phyloP scores from a whole-genome alignment of 148 eudicot genomes.

The Cornus florida region DNA sequence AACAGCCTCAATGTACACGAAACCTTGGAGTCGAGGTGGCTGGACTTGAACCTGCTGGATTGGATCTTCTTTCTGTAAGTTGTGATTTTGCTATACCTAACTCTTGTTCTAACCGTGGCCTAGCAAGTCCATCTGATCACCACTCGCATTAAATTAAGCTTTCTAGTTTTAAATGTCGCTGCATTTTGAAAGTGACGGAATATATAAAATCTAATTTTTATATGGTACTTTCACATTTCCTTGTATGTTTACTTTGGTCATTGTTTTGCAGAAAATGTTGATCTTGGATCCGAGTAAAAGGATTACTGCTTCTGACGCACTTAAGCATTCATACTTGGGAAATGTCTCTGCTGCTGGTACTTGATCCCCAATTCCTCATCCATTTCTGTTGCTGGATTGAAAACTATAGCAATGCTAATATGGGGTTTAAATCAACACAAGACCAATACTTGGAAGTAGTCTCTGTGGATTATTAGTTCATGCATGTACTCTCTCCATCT shows the following conservation, averaged over 20 bases:
- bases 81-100: not conserved
- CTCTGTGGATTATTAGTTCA: too few relatives aligned
- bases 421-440: too few relatives aligned
- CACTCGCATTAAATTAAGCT: not conserved
- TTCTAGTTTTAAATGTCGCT: not conserved
- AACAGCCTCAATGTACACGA: not conserved
- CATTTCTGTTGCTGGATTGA: not conserved
- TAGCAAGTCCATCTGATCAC: not conserved
- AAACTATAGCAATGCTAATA: not conserved
- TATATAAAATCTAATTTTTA: too few relatives aligned
- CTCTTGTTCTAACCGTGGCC: not conserved
- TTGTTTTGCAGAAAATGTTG: constrained; percentile 1
- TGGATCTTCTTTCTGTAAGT: not conserved
- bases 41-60: constrained; percentile 13
- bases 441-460: too few relatives aligned
- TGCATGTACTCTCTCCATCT: too few relatives aligned
- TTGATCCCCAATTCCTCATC: not conserved
- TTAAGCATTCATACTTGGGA: not conserved
- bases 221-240: too few relatives aligned
- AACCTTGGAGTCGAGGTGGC: not conserved
- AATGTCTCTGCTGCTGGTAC: not conserved
- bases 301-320: not conserved
- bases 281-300: not conserved
- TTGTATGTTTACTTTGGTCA: not conserved
- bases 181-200: not conserved